These are phyloP conservation scores for Sclerotinia spermophila DNA, from an alignment of 2,329 filamentous ascomycete species.

Conservation along the genomic window DNA sequence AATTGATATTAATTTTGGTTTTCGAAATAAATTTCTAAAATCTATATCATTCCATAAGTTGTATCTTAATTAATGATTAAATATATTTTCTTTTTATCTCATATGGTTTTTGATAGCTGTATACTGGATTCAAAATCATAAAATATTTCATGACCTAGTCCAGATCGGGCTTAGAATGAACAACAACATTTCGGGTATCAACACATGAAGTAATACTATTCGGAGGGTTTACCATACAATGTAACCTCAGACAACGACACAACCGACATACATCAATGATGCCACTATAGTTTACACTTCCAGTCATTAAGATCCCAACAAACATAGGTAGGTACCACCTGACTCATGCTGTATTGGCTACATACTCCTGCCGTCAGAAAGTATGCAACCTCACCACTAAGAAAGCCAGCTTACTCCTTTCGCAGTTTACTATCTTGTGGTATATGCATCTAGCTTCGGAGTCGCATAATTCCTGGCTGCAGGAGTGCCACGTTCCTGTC, in stretches of 20 bases:
- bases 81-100: too few species aligned
- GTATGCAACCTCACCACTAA: not conserved
- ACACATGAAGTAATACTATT: not conserved
- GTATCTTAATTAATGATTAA: too few species aligned
- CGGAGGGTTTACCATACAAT: not conserved
- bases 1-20: too few species aligned
- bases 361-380: not conserved
- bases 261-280: not conserved
- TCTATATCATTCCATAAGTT: too few species aligned
- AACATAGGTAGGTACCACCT: not conserved
- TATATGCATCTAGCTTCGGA: not conserved
- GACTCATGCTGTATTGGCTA: too few species aligned
- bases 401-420: not conserved
- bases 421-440: not conserved
- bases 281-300: not conserved
- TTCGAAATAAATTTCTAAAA: too few species aligned
- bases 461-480: not conserved
- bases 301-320: not conserved
- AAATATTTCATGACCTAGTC: too few species aligned
- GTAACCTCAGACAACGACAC: not conserved
- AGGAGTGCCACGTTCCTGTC: not conserved
- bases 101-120: too few species aligned
- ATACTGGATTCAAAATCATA: too few species aligned
- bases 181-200: not conserved
- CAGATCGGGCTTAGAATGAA: too few species aligned